phyloP scores from a whole-genome alignment of 768 basidiomycete genomes.

The Termitomyces sp. region DNA sequence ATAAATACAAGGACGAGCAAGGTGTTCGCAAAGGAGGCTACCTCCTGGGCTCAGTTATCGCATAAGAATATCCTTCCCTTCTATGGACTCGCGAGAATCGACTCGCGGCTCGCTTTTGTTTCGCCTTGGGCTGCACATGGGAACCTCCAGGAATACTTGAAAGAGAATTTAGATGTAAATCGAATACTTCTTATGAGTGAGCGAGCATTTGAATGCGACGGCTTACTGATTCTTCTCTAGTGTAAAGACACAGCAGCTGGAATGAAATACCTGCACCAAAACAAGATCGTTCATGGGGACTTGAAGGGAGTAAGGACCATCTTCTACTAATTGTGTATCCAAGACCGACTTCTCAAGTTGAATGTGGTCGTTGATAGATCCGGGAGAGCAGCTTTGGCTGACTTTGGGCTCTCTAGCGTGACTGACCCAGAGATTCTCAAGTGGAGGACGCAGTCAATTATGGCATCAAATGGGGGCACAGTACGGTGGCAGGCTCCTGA shows the following conservation, averaged over 20 bases:
- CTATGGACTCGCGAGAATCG: background rate
- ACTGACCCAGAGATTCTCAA: background rate
- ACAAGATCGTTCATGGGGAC: conserved; percentile 3
- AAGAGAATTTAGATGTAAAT: background rate
- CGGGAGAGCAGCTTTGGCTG: background rate
- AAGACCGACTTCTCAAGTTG: background rate
- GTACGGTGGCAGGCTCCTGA: conserved; percentile 3
- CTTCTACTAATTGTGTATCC: background rate
- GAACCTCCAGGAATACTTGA: background rate
- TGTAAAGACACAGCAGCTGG: background rate
- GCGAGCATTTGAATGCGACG: background rate
- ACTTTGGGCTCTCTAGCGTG: background rate
- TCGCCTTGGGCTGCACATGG: background rate
- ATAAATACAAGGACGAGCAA: background rate
- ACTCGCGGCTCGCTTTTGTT: background rate
- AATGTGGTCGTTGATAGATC: background rate
- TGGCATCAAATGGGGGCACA: background rate
- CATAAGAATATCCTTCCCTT: conserved; percentile 1
- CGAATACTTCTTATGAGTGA: conserved; percentile 1
- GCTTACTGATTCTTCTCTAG: background rate
- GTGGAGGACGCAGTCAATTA: background rate
- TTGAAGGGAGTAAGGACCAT: background rate
- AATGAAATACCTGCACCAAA: background rate
- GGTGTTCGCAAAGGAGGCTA: background rate
- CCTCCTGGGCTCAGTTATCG: background rate